Evolutionary conservation across 2,329 filamentous ascomycete species (phyloP).

Genomic region (Paracorniculantispora psalliotae): DNA sequence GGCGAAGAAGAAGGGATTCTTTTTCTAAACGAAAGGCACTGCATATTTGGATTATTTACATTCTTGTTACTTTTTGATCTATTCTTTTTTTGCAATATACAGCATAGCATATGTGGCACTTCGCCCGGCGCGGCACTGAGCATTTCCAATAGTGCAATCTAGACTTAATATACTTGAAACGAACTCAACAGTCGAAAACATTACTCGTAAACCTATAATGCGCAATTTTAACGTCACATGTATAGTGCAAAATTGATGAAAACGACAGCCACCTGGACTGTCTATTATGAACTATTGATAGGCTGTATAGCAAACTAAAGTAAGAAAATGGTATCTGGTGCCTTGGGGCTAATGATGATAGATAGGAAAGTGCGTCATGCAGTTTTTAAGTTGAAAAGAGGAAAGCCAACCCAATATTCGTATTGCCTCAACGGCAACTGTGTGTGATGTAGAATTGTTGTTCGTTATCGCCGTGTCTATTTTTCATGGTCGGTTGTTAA

Average conservation of each 20-base stretch:
- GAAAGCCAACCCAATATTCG: background rate
- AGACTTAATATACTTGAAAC: background rate
- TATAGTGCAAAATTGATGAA: background rate
- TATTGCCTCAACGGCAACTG: background rate
- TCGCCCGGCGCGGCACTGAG: background rate
- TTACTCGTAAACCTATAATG: background rate
- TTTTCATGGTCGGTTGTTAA: background rate
- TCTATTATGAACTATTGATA: background rate
- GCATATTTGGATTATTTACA: background rate
- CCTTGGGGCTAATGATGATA: background rate
- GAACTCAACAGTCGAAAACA: background rate
- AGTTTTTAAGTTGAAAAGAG: background rate
- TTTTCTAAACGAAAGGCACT: background rate
- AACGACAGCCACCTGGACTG: background rate
- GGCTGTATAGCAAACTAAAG: background rate
- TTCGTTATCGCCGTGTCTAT: background rate
- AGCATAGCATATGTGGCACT: constrained; percentile 2
- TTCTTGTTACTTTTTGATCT: background rate
- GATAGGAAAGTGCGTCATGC: constrained; percentile 4
- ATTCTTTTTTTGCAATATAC: background rate
- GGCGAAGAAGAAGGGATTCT: constrained; percentile 24
- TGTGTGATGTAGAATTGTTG: background rate
- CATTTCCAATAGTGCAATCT: background rate
- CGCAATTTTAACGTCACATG: background rate
- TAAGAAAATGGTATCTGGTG: constrained; percentile 1